phyloP scores from a whole-genome alignment of 352 stramenopile species.

The Globisporangium middletonii region DNA sequence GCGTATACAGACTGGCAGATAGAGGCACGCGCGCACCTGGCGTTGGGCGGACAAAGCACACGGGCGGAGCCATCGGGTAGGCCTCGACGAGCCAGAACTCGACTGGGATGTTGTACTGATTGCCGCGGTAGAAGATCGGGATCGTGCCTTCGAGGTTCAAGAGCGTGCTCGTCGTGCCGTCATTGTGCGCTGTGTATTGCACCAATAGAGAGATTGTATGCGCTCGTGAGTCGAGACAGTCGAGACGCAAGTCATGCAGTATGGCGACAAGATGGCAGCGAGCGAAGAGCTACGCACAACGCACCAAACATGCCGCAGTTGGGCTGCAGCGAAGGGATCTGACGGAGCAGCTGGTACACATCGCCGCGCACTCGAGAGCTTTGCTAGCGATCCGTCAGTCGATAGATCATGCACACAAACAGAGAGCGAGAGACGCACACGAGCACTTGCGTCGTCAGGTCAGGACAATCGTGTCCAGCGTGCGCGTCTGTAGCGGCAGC shows the following conservation, averaged over 20 bases:
- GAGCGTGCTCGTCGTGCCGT: constrained; percentile 80
- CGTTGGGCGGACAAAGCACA: constrained; percentile 86
- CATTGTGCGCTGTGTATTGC: constrained; percentile 65
- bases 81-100: constrained; percentile 86
- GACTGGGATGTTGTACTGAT: constrained; percentile 90
- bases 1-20: background rate
- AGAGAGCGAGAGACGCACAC: background rate
- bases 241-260: too few species aligned
- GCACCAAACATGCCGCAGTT: constrained; percentile 82
- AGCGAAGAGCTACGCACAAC: background rate
- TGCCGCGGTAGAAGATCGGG: constrained; percentile 85
- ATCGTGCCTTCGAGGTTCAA: constrained; percentile 87
- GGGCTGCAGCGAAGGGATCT: constrained; percentile 82
- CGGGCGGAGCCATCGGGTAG: constrained; percentile 74
- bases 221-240: background rate
- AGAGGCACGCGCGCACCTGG: constrained; percentile 17
- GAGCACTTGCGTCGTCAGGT: background rate
- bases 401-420: background rate
- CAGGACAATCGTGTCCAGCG: too few species aligned
- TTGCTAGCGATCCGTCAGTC: constrained; percentile 33
- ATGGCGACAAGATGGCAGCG: too few species aligned
- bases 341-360: constrained; percentile 78
- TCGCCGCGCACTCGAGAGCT: constrained; percentile 76
- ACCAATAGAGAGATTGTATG: background rate
- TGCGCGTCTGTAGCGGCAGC: too few species aligned